Conservation (phyloP, 176 grass and related monocot genomes). For the Microstegium vimineum region DNA sequence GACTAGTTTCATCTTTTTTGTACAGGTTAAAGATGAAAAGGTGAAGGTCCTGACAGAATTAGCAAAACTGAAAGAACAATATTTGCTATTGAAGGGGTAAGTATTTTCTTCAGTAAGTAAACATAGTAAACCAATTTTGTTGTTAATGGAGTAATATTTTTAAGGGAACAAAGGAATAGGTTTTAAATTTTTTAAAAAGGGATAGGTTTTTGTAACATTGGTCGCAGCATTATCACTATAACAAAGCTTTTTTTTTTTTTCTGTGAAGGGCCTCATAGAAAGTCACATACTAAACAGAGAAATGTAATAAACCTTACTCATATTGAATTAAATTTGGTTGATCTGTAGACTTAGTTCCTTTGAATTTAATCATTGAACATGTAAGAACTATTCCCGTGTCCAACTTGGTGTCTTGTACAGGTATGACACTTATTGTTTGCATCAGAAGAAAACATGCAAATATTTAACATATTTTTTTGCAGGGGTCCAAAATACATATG, state of each 20-base stretch:
- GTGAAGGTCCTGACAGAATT: constrained; percentile 81
- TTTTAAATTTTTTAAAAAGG: too few species aligned
- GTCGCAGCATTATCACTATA: too few species aligned
- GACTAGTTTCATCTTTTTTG: constrained; percentile 21
- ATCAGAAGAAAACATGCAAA: neutral
- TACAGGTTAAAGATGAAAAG: constrained; percentile 91
- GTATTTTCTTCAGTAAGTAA: constrained; percentile 24
- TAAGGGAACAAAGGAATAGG: too few species aligned
- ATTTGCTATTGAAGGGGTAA: constrained; percentile 67
- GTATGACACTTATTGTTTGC: neutral
- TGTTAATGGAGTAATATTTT: neutral
- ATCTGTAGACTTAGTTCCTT: neutral
- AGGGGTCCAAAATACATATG: neutral
- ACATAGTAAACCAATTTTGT: neutral
- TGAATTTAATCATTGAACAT: neutral
- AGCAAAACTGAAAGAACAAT: constrained; percentile 83
- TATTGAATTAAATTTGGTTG: too few species aligned
- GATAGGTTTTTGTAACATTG: too few species aligned
- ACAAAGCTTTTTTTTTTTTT: too few species aligned
- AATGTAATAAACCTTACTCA: too few species aligned
- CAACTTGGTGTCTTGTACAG: neutral
- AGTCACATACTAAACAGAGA: too few species aligned
- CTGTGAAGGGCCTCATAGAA: too few species aligned
- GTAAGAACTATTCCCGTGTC: neutral
- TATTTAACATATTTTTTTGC: neutral